Percentiles rank a stretch among this genome's conserved stretches.
Conservation (phyloP, 148 eudicot species). For the Silene uniflora region DNA sequence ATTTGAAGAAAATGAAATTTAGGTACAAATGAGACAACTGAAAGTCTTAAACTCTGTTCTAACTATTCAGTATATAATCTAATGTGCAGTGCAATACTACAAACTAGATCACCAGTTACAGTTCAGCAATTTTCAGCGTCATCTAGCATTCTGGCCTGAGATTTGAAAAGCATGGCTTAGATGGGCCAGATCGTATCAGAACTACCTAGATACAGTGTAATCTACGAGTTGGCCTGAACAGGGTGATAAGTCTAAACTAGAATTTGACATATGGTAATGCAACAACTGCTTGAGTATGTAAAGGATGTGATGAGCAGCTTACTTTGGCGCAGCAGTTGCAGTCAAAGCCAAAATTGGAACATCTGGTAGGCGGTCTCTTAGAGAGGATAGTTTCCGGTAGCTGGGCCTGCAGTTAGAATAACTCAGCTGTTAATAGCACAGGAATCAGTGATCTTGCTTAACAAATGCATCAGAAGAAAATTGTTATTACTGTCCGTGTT, state of each 20-base stretch:
- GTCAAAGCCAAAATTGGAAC: slow-evolving; percentile 91
- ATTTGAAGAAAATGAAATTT: neutral
- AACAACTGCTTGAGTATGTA: slow-evolving; percentile 4
- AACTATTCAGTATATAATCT: neutral
- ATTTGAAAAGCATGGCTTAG: neutral
- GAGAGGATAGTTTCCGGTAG: slow-evolving; percentile 86
- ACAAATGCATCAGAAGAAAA: slow-evolving; percentile 1
- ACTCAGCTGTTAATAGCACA: neutral
- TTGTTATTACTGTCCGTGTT: neutral
- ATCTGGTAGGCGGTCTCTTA: slow-evolving; percentile 58
- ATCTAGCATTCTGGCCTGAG: neutral
- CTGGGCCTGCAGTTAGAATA: slow-evolving; percentile 58
- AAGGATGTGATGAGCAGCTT: slow-evolving; percentile 26
- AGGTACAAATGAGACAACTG: neutral
- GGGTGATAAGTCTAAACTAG: neutral
- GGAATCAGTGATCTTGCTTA: neutral
- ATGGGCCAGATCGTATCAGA: neutral
- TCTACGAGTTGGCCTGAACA: neutral
- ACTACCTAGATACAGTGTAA: neutral
- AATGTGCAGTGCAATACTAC: neutral
- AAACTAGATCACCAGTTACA: neutral
- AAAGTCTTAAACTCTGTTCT: neutral
- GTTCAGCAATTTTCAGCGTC: neutral
- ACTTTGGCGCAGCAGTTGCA: slow-evolving; percentile 98
- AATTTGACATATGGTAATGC: neutral